Evolutionary conservation across 495 filamentous ascomycete genomes (phyloP).

Genomic region (Articulospora tetracladia): DNA sequence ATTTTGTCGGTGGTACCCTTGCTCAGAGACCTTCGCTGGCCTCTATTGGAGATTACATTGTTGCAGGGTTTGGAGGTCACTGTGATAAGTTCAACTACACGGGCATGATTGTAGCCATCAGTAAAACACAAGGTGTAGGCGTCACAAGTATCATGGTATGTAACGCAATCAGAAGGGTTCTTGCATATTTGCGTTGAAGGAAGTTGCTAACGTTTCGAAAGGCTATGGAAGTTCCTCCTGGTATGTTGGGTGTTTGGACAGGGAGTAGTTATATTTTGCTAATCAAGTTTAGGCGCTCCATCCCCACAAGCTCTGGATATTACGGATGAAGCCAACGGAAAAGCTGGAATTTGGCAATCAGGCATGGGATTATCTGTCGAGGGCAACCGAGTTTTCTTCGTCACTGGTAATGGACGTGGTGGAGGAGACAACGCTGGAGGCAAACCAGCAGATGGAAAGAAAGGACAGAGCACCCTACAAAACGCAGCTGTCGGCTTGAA

Average conservation of each 20-base stretch:
- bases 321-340: conserved; percentile 26
- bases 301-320: conserved; percentile 26
- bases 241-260: neutral
- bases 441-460: conserved; percentile 32
- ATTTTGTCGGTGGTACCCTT: conserved; percentile 23
- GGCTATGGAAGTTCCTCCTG: neutral
- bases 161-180: neutral
- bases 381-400: conserved; percentile 33
- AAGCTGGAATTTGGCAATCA: conserved; percentile 40
- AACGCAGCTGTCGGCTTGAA: conserved; percentile 33
- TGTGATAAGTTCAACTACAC: conserved; percentile 44
- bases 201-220: neutral
- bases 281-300: conserved; percentile 8
- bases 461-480: conserved; percentile 31
- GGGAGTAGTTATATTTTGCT: neutral
- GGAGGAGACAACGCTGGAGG: conserved; percentile 29
- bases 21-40: conserved; percentile 33
- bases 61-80: conserved; percentile 39
- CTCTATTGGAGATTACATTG: conserved; percentile 28
- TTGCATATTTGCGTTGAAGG: neutral
- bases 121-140: conserved; percentile 26
- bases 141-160: conserved; percentile 12
- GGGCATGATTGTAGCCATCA: conserved; percentile 32
- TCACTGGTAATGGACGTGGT: conserved; percentile 36
- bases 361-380: conserved; percentile 38